Evolutionary conservation across 768 basidiomycete species (phyloP), one percentile per base, ranked within the genome.

Genomic region (Xerocomellus chrysenteron): DNA sequence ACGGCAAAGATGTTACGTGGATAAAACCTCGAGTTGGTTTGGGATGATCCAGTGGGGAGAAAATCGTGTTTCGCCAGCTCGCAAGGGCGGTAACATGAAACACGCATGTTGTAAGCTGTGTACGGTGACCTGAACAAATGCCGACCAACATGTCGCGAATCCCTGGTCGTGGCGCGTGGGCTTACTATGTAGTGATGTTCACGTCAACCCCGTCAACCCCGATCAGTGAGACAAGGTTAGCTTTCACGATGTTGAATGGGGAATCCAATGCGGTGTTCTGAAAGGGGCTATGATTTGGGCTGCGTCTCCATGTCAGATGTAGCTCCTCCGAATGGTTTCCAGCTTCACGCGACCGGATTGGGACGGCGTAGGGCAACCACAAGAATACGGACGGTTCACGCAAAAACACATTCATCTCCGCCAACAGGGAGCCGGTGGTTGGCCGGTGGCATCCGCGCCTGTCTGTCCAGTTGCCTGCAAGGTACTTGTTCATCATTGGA

Each of bases 201-300:
- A 51, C 54, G 54, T 21, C 21, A 21, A 21, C 21, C 21, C 21
- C 21, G 26, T 49, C 50, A 58, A 57, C 44, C 50, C 62, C 61
- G 63, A 71, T 69, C 63, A 64, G 40, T 50, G 40, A 52, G 52
- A 70, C 70, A 72, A 72, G 70, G 70, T 72, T 72, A 72, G 64
- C 70, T 73, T 21, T 72, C 54, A 37, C 6, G 53, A 48, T 33
- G 43, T 54, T 39, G 54, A 47, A 60, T 57, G 64, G 64, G 65
- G 65, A 62, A 55, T 62, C 52, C 43, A 49, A 26, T 51, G 61
- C 56, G 39, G 56, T 59, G 52, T 53, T 46, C 56, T 54, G 47
- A 61, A 62, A 62, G 52, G 55, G 52, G 59, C 32, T 42, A 7
- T 51, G 52, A 52, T 46, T 43, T 54, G 36, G 46, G 36, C 19